These are phyloP conservation scores for Solanum lignicaule DNA, from an alignment of 257 asterid genomes.

Conservation along the genomic window DNA sequence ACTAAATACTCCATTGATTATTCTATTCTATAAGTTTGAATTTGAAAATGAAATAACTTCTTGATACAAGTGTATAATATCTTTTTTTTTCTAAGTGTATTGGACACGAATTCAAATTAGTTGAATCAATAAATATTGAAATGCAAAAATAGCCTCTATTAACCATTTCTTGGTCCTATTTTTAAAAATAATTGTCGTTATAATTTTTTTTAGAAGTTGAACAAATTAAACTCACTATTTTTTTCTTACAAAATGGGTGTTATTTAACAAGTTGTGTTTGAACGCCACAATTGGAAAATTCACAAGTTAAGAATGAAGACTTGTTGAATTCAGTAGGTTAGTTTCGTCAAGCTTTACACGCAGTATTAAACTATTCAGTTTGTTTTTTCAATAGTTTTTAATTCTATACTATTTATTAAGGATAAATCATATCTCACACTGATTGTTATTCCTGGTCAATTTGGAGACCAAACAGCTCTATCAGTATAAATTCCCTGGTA, in stretches of 20 bases:
- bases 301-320: neutral
- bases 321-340: neutral
- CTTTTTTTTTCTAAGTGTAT: neutral
- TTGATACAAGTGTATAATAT: neutral
- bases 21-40: neutral
- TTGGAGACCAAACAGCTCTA: neutral
- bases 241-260: neutral
- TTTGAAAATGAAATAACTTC: neutral
- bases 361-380: neutral
- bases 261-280: neutral
- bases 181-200: neutral
- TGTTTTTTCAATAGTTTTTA: neutral
- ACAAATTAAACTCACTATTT: neutral
- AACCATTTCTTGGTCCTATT: neutral
- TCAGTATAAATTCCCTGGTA: neutral
- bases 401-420: neutral
- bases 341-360: neutral
- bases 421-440: neutral
- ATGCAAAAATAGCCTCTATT: neutral
- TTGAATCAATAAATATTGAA: neutral
- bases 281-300: neutral
- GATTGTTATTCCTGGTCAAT: neutral
- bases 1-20: neutral
- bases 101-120: accelerated
- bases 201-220: neutral